Evolutionary conservation across 2,329 filamentous ascomycete genomes (phyloP).

Genomic region (Penicillium oxalicum): DNA sequence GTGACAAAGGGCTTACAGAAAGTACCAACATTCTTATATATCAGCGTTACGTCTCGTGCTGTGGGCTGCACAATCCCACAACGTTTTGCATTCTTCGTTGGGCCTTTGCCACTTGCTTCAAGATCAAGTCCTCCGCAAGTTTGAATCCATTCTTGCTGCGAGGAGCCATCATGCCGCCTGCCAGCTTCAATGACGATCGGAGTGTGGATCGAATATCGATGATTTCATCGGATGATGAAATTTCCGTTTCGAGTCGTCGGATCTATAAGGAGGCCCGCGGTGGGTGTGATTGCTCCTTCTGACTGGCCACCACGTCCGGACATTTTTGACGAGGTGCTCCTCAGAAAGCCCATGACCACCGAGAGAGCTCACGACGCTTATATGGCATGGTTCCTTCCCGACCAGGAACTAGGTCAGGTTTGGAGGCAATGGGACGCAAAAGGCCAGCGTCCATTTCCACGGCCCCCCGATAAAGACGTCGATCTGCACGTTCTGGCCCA

Average conservation of each 20-base stretch:
- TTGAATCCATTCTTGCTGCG: no score
- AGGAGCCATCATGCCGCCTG: not conserved
- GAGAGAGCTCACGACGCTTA: slow-evolving; percentile 24
- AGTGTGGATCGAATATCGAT: no score
- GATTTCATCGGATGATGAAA: not conserved
- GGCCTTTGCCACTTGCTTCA: no score
- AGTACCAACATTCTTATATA: no score
- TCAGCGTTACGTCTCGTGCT: no score
- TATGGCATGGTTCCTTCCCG: slow-evolving; percentile 24
- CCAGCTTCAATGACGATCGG: no score
- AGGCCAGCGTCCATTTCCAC: slow-evolving; percentile 2
- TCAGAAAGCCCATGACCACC: slow-evolving; percentile 18
- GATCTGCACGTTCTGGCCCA: slow-evolving; percentile 19
- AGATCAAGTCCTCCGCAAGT: no score
- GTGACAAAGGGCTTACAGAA: no score
- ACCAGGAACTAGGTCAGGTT: slow-evolving; percentile 14
- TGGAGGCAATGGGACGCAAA: slow-evolving; percentile 3
- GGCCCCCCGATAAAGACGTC: not conserved
- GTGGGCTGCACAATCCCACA: no score
- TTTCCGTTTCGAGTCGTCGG: not conserved
- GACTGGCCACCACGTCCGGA: slow-evolving; percentile 22
- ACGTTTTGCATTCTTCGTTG: no score
- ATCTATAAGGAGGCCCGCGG: not conserved
- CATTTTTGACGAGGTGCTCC: slow-evolving; percentile 24
- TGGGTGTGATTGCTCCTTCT: not conserved